Percentiles rank a stretch among this genome's conserved stretches.
Conservation (phyloP, 2,329 filamentous ascomycete genomes). For the Coniochaeta hoffmannii region DNA sequence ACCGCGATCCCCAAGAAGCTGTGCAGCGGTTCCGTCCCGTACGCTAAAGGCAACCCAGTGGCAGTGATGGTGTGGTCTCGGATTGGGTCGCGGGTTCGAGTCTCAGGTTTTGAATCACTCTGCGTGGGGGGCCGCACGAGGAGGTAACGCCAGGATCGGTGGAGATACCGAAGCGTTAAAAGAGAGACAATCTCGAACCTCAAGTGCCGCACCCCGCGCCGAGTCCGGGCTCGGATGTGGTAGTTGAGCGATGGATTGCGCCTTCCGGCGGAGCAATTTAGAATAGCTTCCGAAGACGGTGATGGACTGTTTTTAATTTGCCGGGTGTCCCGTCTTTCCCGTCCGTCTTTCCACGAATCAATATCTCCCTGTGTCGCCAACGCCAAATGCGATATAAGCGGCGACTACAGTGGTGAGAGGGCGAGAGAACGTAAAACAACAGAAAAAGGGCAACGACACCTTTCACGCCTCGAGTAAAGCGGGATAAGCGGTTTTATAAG, state of each 20-base stretch:
- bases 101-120: not conserved
- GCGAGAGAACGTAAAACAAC: not conserved
- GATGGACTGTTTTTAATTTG: not conserved
- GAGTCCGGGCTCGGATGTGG: not conserved
- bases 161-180: not conserved
- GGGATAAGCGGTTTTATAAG: not conserved
- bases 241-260: not conserved
- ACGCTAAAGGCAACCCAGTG: not conserved
- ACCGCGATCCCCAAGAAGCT: not conserved
- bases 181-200: not conserved
- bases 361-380: not conserved
- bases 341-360: not conserved
- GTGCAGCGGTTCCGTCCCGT: not conserved
- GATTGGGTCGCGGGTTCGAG: not conserved
- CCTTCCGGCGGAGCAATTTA: slow-evolving; percentile 1
- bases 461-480: not conserved
- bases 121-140: not conserved
- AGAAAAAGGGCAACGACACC: not conserved
- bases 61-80: not conserved
- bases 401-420: not conserved
- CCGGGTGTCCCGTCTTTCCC: not conserved
- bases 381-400: not conserved
- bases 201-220: not conserved
- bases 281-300: not conserved
- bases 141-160: not conserved